These are phyloP conservation scores for Microbotryum saponariae DNA, from an alignment of 1,284 basidiomycete species.

Conservation along the genomic window DNA sequence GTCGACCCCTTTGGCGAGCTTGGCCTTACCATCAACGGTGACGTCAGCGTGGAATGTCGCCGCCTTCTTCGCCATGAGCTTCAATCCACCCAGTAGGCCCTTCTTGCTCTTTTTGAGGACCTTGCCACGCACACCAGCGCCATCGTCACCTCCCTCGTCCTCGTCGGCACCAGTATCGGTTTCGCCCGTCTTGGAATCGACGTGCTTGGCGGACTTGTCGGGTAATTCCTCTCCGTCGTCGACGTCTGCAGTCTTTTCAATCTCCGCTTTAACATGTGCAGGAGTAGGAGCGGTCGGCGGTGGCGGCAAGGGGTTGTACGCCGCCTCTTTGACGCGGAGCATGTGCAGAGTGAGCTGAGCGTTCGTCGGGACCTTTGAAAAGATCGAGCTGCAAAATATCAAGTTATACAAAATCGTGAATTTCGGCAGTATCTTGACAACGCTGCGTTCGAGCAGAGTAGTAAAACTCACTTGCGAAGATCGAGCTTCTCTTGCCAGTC, in stretches of 20 bases:
- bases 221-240: constrained; percentile 5
- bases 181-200: constrained; percentile 14
- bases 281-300: constrained; percentile 41
- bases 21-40: constrained; percentile 38
- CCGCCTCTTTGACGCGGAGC: constrained; percentile 48
- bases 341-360: constrained; percentile 52
- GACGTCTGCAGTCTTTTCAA: constrained; percentile 17
- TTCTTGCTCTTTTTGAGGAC: constrained; percentile 40
- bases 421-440: neutral
- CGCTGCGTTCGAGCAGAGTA: neutral
- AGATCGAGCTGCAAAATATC: constrained; percentile 43
- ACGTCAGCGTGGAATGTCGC: constrained; percentile 43
- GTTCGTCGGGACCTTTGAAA: constrained; percentile 52
- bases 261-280: constrained; percentile 24
- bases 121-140: constrained; percentile 36
- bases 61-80: constrained; percentile 40
- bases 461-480: constrained; percentile 43
- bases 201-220: constrained; percentile 10
- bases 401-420: constrained; percentile 10
- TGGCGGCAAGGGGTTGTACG: constrained; percentile 46
- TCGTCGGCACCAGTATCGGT: constrained; percentile 28
- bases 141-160: constrained; percentile 33
- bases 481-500: constrained; percentile 49
- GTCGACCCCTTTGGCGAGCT: constrained; percentile 43
- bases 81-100: constrained; percentile 39